A percentile compares a stretch with the other conserved stretches of the same genome.
phyloP scores from a whole-genome alignment of 2,329 filamentous ascomycete species.

The Orbilia ellipsospora region DNA sequence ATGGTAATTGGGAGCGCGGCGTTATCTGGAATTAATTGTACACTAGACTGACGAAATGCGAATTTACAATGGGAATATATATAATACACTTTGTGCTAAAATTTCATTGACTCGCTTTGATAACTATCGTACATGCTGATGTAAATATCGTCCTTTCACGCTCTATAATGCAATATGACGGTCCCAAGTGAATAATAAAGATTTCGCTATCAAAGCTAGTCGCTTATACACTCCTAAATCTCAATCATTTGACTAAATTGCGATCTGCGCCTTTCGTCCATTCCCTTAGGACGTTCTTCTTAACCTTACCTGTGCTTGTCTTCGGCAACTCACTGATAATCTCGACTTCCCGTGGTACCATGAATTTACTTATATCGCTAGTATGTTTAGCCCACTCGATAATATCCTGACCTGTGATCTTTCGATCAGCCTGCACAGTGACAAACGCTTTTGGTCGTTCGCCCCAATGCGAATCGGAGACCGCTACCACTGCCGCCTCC shows the following conservation, averaged over 20 bases:
- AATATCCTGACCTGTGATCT: conserved; percentile 73
- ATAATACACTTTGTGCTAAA: conserved; percentile 7
- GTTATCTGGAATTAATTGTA: conserved; percentile 46
- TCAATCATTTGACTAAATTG: conserved; percentile 59
- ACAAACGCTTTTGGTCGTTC: conserved; percentile 95
- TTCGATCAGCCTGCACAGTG: conserved; percentile 77
- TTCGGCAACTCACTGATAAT: conserved; percentile 90
- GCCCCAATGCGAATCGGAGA: conserved; percentile 90
- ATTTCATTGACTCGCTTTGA: conserved; percentile 2
- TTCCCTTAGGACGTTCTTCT: conserved; percentile 90
- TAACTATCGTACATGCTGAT: conserved; percentile 27
- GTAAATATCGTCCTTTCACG: too few species aligned
- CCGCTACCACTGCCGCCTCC: conserved; percentile 89
- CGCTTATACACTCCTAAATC: not conserved
- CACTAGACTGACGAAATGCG: conserved; percentile 39
- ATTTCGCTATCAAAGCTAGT: not conserved
- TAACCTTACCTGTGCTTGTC: conserved; percentile 95
- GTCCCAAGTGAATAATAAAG: not conserved
- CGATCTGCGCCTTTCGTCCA: conserved; percentile 74
- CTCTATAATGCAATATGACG: too few species aligned
- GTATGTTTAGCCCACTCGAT: conserved; percentile 87
- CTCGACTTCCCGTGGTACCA: conserved; percentile 80
- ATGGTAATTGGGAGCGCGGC: conserved; percentile 34
- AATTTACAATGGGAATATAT: not conserved
- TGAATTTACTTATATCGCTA: conserved; percentile 86